Percentiles rank a stretch among this genome's conserved stretches.
Conservation (phyloP, 306 rosid species). For the Crotalaria pallida region DNA sequence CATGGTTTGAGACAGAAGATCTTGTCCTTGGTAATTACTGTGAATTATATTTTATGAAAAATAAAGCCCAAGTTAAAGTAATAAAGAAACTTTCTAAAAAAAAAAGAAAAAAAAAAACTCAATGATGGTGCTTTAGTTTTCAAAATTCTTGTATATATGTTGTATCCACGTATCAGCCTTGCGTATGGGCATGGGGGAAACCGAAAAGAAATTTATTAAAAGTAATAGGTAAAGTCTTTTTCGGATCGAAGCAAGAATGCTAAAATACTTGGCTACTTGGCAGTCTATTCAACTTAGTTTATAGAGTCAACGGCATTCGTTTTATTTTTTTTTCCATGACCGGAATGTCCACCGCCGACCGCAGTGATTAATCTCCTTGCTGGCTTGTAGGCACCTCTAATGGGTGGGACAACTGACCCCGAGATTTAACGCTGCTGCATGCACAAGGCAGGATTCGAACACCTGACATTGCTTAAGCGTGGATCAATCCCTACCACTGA, state of each 20-base stretch:
- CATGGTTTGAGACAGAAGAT: too few species aligned
- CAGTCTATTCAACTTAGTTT: slow-evolving; percentile 23
- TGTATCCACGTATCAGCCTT: slow-evolving; percentile 4
- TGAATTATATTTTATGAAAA: background rate
- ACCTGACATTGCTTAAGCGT: too few species aligned
- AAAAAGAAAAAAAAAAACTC: too few species aligned
- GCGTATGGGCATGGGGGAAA: background rate
- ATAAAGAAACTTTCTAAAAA: background rate
- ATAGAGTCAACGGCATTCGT: slow-evolving; percentile 30
- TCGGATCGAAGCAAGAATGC: slow-evolving; percentile 4
- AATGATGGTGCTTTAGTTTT: background rate
- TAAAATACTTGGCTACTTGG: background rate
- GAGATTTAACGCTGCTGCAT: too few species aligned
- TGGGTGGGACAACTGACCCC: too few species aligned
- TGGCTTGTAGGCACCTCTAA: too few species aligned
- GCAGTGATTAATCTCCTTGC: too few species aligned
- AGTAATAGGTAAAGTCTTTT: background rate
- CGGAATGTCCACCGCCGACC: too few species aligned
- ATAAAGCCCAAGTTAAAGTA: background rate
- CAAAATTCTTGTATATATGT: background rate
- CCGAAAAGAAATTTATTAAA: background rate
- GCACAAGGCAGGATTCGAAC: too few species aligned
- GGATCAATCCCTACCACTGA: too few species aligned
- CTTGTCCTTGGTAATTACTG: too few species aligned
- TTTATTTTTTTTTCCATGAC: too few species aligned